A percentile compares a stretch with the other conserved stretches of the same genome.
phyloP scores from a whole-genome alignment of 495 filamentous ascomycete genomes.

The Cryomyces minteri region DNA sequence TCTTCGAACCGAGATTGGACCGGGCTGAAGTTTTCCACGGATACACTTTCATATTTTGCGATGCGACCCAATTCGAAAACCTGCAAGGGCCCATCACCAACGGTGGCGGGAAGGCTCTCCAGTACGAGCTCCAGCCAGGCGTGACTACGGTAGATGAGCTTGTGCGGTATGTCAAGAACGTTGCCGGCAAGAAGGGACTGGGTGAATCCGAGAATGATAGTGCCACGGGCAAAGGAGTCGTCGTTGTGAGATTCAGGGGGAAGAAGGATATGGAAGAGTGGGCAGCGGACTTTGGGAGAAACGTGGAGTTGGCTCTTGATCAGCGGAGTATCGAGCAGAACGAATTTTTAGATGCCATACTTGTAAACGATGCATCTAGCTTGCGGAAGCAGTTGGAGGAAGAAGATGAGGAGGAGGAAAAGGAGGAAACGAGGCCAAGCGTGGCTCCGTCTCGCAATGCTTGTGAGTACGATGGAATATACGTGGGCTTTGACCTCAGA shows the following conservation, averaged over 20 bases:
- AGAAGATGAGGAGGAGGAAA: not conserved
- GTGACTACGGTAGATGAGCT: slow-evolving; percentile 60
- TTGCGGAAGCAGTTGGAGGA: slow-evolving; percentile 41
- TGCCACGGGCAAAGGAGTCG: slow-evolving; percentile 43
- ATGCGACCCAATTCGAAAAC: slow-evolving; percentile 58
- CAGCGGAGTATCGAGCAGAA: slow-evolving; percentile 77
- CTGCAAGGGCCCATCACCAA: slow-evolving; percentile 54
- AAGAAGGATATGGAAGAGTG: slow-evolving; percentile 45
- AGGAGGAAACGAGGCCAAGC: not conserved
- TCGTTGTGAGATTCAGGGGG: slow-evolving; percentile 54
- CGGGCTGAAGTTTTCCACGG: slow-evolving; percentile 63
- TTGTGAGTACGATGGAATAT: not conserved
- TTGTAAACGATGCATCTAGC: slow-evolving; percentile 51
- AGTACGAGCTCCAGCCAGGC: slow-evolving; percentile 39
- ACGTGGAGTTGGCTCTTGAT: slow-evolving; percentile 49
- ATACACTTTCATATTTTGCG: slow-evolving; percentile 78
- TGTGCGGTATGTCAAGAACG: slow-evolving; percentile 53
- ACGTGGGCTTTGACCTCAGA: too few species aligned
- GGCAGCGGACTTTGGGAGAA: slow-evolving; percentile 45
- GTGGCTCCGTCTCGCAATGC: not conserved
- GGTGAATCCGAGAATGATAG: slow-evolving; percentile 41
- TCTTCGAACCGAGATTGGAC: slow-evolving; percentile 48
- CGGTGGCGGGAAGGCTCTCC: slow-evolving; percentile 66
- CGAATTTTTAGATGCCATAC: slow-evolving; percentile 82
- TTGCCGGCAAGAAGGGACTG: slow-evolving; percentile 52